These are phyloP conservation scores for Solanum verrucosum DNA, from an alignment of 257 asterid species.

Conservation along the genomic window DNA sequence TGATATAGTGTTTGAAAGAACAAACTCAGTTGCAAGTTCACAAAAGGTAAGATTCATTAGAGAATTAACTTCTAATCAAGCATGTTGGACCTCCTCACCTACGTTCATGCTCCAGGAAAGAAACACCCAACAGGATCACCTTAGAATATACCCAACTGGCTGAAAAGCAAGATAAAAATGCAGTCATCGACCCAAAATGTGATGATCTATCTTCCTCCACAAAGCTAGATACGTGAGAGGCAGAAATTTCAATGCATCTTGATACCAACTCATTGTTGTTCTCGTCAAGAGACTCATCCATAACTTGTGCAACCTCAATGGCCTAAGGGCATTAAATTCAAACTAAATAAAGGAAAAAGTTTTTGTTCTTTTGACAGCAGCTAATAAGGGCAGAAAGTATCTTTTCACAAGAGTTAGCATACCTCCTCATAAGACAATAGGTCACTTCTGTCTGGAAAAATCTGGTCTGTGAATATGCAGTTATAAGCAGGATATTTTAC, in stretches of 20 bases:
- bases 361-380: not conserved
- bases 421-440: constrained; percentile 91
- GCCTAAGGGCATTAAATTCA: constrained; percentile 42
- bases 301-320: constrained; percentile 77
- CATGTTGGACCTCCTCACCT: constrained; percentile 35
- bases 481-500: constrained; percentile 78
- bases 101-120: constrained; percentile 75
- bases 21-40: not conserved
- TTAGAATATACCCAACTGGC: constrained; percentile 85
- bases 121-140: constrained; percentile 79
- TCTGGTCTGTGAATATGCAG: constrained; percentile 52
- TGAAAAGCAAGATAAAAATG: constrained; percentile 55
- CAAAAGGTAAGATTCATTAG: not conserved
- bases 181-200: constrained; percentile 28
- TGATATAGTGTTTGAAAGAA: not conserved
- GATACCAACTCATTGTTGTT: constrained; percentile 45
- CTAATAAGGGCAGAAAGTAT: not conserved
- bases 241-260: constrained; percentile 65
- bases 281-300: constrained; percentile 70
- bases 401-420: constrained; percentile 6
- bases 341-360: not conserved
- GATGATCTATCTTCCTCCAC: constrained; percentile 28
- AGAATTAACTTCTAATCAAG: not conserved
- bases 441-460: constrained; percentile 49
- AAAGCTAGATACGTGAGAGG: constrained; percentile 33